Evolutionary conservation across 495 filamentous ascomycete species (phyloP).

Genomic region (Letharia columbiana): DNA sequence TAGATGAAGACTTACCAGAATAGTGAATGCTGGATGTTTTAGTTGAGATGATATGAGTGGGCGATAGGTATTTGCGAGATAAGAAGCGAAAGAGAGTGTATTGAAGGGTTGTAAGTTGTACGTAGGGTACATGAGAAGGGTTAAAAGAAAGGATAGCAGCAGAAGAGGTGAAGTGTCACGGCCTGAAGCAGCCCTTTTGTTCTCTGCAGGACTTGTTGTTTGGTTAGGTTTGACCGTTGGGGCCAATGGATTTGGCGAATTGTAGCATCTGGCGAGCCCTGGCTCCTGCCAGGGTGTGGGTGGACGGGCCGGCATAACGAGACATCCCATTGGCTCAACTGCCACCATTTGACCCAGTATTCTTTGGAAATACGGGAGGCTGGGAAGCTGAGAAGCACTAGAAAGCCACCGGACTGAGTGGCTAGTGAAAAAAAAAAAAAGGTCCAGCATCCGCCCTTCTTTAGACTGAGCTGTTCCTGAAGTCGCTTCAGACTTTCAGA

Average conservation of each 20-base stretch:
- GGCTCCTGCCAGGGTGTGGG: neutral
- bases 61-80: neutral
- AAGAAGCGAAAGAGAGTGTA: neutral
- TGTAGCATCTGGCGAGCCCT: neutral
- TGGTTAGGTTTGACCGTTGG: neutral
- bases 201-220: neutral
- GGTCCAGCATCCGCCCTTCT: conserved; percentile 12
- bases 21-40: neutral
- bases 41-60: neutral
- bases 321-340: neutral
- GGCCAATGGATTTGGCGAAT: neutral
- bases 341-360: conserved; percentile 1
- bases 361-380: neutral
- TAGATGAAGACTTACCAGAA: conserved; percentile 8
- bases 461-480: conserved; percentile 17
- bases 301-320: conserved; percentile 4
- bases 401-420: neutral
- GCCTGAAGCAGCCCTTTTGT: conserved; percentile 17
- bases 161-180: conserved; percentile 13
- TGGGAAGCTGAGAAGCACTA: neutral
- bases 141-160: conserved; percentile 3
- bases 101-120: neutral
- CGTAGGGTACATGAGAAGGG: neutral
- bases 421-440: conserved; percentile 5
- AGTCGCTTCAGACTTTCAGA: neutral